Base-by-base conservation (phyloP, 441 rosid genomes). In the Gossypium gossypioides region DNA sequence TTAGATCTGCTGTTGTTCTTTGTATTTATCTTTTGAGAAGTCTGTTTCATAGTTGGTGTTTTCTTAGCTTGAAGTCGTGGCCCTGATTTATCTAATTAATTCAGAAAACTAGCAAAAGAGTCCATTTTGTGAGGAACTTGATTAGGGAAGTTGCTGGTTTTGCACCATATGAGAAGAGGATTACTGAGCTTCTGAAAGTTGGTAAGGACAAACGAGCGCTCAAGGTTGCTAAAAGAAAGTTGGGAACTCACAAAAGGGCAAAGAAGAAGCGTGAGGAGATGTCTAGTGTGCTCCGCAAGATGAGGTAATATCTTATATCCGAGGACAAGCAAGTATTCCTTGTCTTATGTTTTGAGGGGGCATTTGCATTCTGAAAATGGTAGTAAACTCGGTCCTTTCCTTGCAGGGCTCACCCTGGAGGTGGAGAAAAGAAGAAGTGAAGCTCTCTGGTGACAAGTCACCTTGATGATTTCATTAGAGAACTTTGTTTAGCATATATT, bases 261-360 rank as follows among this genome's bases (percentile, higher is more conserved):
- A 86, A 86, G 86, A 76, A 69, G 79, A 82, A 84, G 85, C 67
- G 90, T 0, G 90, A 86, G 71, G 90, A 86, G 78, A 84, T 86
- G 86, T 76, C 87, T 22, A 66, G 69, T 21, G 79, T 77, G 48
- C 77, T 86, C 61, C 83, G 86, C 73, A 84, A 86, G 75, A 82
- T 82, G 83, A 84, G 89, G 88, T 82, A 68, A 78, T 15, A 21
- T 40, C 40, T 59, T 29, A 59, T 25, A 25, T 65, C n/a, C 6
- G 3, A 16, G 18, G 32, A 10, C 32, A 0, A 19, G 2, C 15
- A 2, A 19, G 19, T 24, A 21, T 34, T 8, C 15, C 1, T 7
- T 42, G 13, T 24, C 13, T 27, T 12, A 24, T 67, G 71, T 51
- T 67, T 64, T 19, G 27, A 18, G 3, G n/a, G n/a, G 32, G 61